Percentiles rank a stretch among this genome's conserved stretches.
Evolutionary conservation across 257 asterid genomes (phyloP).

Genomic region (Nicotiana undulata): DNA sequence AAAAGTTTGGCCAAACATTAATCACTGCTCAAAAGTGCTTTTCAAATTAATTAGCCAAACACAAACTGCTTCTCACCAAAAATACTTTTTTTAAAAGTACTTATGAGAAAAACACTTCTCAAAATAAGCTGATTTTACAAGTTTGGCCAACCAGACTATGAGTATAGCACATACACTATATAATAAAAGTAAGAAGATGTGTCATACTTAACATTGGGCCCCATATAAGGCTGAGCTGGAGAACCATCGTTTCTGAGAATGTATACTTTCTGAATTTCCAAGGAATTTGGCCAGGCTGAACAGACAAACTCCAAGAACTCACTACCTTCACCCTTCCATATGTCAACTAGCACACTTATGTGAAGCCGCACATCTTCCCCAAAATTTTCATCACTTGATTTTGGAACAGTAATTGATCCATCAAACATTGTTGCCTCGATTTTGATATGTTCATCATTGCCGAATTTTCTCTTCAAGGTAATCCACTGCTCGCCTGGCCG

Average conservation of each 20-base stretch:
- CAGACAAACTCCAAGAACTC: slow-evolving; percentile 44
- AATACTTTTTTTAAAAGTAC: no score
- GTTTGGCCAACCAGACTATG: no score
- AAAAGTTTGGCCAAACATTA: no score
- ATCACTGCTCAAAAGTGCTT: no score
- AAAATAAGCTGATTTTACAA: no score
- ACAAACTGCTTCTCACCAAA: no score
- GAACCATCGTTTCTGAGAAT: slow-evolving; percentile 17
- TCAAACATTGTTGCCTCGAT: slow-evolving; percentile 62
- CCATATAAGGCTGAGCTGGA: slow-evolving; percentile 44
- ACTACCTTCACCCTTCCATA: slow-evolving; percentile 38
- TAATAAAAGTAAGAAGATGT: not conserved
- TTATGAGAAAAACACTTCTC: no score
- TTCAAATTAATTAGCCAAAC: no score
- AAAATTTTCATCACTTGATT: slow-evolving; percentile 21
- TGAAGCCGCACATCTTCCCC: slow-evolving; percentile 32
- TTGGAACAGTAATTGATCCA: slow-evolving; percentile 21
- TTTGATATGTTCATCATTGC: slow-evolving; percentile 34
- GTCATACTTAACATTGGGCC: slow-evolving; percentile 47
- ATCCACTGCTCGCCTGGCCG: slow-evolving; percentile 50
- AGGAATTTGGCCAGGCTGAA: slow-evolving; percentile 49
- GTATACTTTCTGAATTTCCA: slow-evolving; percentile 52
- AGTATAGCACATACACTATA: not conserved
- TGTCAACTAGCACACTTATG: slow-evolving; percentile 45
- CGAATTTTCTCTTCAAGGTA: slow-evolving; percentile 29